phyloP scores from a whole-genome alignment of 139 green algal species.

The Eudorina sp. region DNA sequence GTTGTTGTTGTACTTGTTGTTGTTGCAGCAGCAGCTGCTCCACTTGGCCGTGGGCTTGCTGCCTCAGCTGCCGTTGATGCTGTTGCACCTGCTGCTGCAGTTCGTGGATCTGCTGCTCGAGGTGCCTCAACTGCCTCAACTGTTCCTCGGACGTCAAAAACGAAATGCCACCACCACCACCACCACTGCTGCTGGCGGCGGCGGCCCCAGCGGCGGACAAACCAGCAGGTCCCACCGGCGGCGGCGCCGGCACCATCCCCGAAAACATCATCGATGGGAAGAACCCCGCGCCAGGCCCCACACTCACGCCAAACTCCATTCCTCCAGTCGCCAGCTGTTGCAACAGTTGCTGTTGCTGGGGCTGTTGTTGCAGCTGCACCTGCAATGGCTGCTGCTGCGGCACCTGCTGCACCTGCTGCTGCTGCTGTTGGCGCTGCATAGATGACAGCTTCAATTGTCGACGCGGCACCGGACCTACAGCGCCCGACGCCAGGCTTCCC shows the following conservation, averaged over 20 bases:
- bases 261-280: too few species aligned
- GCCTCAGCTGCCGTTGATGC: neutral
- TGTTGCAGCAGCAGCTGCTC: neutral
- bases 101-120: neutral
- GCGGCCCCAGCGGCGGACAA: too few species aligned
- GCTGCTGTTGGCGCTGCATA: neutral
- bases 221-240: too few species aligned
- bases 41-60: too few species aligned
- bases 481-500: neutral
- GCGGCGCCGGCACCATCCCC: too few species aligned
- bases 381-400: neutral
- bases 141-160: neutral
- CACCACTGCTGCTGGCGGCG: neutral
- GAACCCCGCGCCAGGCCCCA: too few species aligned
- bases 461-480: neutral
- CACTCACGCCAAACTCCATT: too few species aligned
- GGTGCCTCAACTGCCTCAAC: neutral
- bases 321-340: too few species aligned
- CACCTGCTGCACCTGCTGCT: neutral
- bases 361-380: neutral
- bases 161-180: neutral
- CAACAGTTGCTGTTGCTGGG: neutral
- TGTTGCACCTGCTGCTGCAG: neutral
- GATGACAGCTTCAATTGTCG: neutral
- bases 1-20: neutral